A percentile compares a stretch with the other conserved stretches of the same genome.
These are phyloP conservation scores for Thuja plicata DNA, from an alignment of 83 land plant genomes.

Conservation along the genomic window DNA sequence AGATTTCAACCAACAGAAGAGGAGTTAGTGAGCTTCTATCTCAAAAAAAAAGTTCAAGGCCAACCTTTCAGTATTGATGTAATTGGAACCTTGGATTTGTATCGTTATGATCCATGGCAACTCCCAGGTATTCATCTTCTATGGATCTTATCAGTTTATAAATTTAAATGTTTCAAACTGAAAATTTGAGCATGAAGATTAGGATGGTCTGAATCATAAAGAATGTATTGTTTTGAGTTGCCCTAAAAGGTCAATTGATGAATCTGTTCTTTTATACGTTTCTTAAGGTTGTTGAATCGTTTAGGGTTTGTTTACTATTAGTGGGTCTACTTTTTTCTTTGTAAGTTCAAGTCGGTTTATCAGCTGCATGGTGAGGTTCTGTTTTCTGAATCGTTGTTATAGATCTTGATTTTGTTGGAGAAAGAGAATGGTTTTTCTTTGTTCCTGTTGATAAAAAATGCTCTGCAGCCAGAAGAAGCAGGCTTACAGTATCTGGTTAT, in stretches of 20 bases:
- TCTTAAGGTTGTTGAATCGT: too few relatives aligned
- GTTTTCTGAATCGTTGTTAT: neutral
- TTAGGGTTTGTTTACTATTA: too few relatives aligned
- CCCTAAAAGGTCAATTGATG: too few relatives aligned
- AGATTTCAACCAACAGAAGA: conserved; percentile 72
- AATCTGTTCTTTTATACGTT: too few relatives aligned
- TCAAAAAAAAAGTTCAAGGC: conserved; percentile 24
- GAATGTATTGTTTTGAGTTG: too few relatives aligned
- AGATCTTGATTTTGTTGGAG: neutral
- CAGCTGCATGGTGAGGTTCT: too few relatives aligned
- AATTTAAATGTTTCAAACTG: neutral
- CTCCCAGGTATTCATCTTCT: conserved; percentile 38
- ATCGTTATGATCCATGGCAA: conserved; percentile 52
- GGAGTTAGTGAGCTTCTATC: conserved; percentile 54
- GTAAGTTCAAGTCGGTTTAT: too few relatives aligned
- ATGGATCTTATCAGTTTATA: too few relatives aligned
- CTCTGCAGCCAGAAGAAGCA: conserved; percentile 5
- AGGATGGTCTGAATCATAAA: too few relatives aligned
- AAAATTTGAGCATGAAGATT: too few relatives aligned
- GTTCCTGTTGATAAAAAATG: conserved; percentile 21
- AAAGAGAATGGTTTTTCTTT: conserved; percentile 54
- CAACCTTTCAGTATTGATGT: conserved; percentile 21
- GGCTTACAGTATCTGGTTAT: conserved; percentile 48
- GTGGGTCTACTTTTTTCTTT: too few relatives aligned
- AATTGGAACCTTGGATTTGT: conserved; percentile 39